phyloP scores from a whole-genome alignment of 1,284 basidiomycete species.

The Pseudozyma thailandica region DNA sequence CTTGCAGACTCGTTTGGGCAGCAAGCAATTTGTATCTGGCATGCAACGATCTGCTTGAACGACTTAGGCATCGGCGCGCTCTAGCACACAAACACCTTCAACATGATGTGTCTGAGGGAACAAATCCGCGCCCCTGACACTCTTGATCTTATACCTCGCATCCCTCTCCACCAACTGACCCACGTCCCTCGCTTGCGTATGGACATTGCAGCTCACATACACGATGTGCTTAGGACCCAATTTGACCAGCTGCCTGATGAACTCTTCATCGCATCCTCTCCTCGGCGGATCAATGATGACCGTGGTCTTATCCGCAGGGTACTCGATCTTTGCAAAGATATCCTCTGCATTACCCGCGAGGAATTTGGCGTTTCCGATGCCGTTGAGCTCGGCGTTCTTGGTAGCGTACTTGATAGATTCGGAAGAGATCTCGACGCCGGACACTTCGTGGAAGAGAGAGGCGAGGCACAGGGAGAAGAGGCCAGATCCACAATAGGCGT shows the following conservation, averaged over 20 bases:
- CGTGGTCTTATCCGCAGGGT: constrained; percentile 77
- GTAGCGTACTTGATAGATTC: constrained; percentile 83
- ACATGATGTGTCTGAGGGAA: constrained; percentile 68
- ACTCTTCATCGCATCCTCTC: constrained; percentile 59
- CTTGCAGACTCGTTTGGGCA: too few species aligned
- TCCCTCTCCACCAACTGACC: constrained; percentile 55
- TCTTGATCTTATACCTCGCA: constrained; percentile 58
- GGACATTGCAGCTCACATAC: constrained; percentile 79
- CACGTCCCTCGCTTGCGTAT: constrained; percentile 71
- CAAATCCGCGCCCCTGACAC: constrained; percentile 64
- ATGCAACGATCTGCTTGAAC: not conserved
- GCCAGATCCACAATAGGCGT: constrained; percentile 75
- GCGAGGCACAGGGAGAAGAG: constrained; percentile 91
- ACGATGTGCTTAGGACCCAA: constrained; percentile 61
- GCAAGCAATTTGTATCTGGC: too few species aligned
- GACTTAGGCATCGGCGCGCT: constrained; percentile 18
- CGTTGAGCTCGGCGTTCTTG: constrained; percentile 82
- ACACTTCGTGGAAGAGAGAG: constrained; percentile 79
- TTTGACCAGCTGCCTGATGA: constrained; percentile 63
- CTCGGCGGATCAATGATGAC: constrained; percentile 65
- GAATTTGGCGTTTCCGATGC: constrained; percentile 70
- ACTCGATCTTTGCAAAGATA: constrained; percentile 73
- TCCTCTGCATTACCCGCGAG: constrained; percentile 73
- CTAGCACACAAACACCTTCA: constrained; percentile 64
- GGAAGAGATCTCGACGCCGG: constrained; percentile 82